A percentile compares a stretch with the other conserved stretches of the same genome.
phyloP scores from a whole-genome alignment of 495 filamentous ascomycete genomes.

The Durotheca rogersii region DNA sequence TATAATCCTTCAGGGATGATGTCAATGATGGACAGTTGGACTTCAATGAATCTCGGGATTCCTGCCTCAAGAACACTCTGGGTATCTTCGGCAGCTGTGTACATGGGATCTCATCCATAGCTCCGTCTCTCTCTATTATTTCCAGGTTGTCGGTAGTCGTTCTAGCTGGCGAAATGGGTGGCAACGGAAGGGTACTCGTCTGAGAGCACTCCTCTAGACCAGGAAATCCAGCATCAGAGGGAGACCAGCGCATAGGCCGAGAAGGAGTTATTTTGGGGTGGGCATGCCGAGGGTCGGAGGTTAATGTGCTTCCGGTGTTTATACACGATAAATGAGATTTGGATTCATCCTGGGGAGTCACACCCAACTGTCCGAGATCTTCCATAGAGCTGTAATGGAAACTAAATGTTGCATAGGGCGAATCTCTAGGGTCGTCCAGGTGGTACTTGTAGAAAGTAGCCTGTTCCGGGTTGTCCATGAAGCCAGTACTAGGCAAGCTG shows the following conservation, averaged over 20 bases:
- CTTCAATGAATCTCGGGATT: conserved; percentile 27
- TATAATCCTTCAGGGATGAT: conserved; percentile 42
- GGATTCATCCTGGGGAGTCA: conserved; percentile 28
- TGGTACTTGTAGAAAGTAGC: conserved; percentile 48
- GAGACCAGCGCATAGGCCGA: conserved; percentile 5
- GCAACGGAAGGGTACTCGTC: conserved; percentile 36
- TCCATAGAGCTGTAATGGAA: conserved; percentile 52
- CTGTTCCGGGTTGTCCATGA: conserved; percentile 50
- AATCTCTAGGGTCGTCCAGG: conserved; percentile 49
- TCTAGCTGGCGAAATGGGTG: conserved; percentile 2
- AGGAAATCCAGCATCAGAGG: conserved; percentile 14
- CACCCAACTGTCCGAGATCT: conserved; percentile 44
- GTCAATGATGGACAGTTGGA: conserved; percentile 41
- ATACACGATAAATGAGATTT: conserved; percentile 3
- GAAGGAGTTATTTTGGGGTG: neutral
- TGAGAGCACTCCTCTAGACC: conserved; percentile 25
- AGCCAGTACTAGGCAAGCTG: conserved; percentile 46
- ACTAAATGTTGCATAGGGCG: conserved; percentile 48
- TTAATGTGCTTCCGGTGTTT: neutral
- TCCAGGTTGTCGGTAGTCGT: neutral
- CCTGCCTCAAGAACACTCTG: conserved; percentile 16
- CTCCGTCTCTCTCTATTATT: conserved; percentile 31
- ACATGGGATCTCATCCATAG: conserved; percentile 31
- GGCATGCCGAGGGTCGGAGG: neutral
- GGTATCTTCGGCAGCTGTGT: conserved; percentile 48